Conservation (phyloP, 306 rosid genomes). For the Geum urbanum region DNA sequence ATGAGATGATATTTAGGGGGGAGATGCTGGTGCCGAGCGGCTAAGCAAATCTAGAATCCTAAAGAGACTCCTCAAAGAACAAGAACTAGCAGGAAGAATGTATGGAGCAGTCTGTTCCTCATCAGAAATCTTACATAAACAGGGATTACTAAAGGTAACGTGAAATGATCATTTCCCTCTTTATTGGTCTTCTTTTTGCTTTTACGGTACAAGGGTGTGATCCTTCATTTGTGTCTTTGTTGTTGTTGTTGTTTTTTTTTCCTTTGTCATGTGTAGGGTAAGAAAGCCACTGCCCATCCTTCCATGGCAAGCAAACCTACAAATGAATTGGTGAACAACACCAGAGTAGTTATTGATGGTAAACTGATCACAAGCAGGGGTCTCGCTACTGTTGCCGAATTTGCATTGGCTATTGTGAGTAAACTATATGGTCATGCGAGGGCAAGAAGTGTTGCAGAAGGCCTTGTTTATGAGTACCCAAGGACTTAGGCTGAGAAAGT, state of each 20-base stretch:
- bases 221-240: not conserved
- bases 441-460: constrained; percentile 95
- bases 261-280: constrained; percentile 45
- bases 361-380: constrained; percentile 81
- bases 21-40: constrained; percentile 52
- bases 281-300: constrained; percentile 57
- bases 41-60: constrained; percentile 67
- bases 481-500: constrained; percentile 36
- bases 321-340: constrained; percentile 40
- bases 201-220: not conserved
- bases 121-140: constrained; percentile 52
- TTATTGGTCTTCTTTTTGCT: constrained; percentile 8
- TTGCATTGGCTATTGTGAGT: constrained; percentile 72
- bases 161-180: constrained; percentile 9
- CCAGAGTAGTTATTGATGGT: constrained; percentile 81
- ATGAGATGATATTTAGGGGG: constrained; percentile 42
- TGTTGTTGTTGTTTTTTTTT: not conserved
- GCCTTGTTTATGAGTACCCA: constrained; percentile 76
- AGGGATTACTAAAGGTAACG: constrained; percentile 80
- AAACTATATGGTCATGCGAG: constrained; percentile 78
- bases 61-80: constrained; percentile 76
- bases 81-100: constrained; percentile 59
- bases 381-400: constrained; percentile 58
- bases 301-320: constrained; percentile 34
- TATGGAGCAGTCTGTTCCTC: constrained; percentile 81